Base-by-base conservation (phyloP, 2,329 filamentous ascomycete genomes). In the Pyrenochaeta sp. region DNA sequence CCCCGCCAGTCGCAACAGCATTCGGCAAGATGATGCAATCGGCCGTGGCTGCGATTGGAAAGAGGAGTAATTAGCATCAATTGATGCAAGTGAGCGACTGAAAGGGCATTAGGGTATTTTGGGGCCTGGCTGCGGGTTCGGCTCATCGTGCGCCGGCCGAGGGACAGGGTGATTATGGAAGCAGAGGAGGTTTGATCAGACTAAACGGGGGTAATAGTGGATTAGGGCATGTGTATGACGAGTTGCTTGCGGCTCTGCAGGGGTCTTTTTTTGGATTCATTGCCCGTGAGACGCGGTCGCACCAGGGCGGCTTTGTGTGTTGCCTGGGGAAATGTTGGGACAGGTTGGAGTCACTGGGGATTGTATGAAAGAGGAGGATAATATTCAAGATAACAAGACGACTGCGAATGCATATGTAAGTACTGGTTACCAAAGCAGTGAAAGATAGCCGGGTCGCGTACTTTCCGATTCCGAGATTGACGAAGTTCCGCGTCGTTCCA, bases 21-120 rank as follows among this genome's bases (percentile, higher is more conserved):
- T 35, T 41, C 30, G 31, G 35, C 30, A 41, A n/a, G 44, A 69
- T 70, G 65, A 69, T 68, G 65, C 64, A 62, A 68, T 69, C 40
- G 34, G 19, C 14, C 31, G 20, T 31, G 36, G 35, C 28, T 39
- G 22, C n/a, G n/a, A n/a, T n/a, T n/a, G n/a, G n/a, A n/a, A n/a
- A n/a, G n/a, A n/a, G n/a, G n/a, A n/a, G n/a, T n/a, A n/a, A n/a
- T n/a, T n/a, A n/a, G n/a, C n/a, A n/a, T n/a, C n/a, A n/a, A n/a
- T n/a, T n/a, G n/a, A n/a, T n/a, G n/a, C n/a, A n/a, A n/a, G n/a
- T n/a, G n/a, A n/a, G n/a, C n/a, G n/a, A n/a, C n/a, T n/a, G n/a
- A n/a, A 30, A 37, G 38, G 48, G 35, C 36, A 29, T 39, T 55
- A 61, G 46, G 6, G 10, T 11, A 38, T 15, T 56, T 60, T 48